Evolutionary conservation across 2,329 filamentous ascomycete species (phyloP).

Genomic region (Chrysoporthe austroafricana): DNA sequence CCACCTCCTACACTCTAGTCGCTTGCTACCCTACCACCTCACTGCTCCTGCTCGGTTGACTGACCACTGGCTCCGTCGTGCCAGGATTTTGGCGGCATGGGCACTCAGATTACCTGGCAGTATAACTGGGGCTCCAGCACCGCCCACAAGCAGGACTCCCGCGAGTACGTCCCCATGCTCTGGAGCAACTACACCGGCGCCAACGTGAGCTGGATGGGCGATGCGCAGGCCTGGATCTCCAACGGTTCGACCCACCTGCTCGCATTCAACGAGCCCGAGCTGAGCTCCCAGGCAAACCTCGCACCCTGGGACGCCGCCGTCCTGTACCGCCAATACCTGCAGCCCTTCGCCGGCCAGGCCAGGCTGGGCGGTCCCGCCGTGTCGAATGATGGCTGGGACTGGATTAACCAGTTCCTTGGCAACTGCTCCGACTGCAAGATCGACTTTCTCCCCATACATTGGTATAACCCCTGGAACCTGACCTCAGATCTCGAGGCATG

Average conservation of each 20-base stretch:
- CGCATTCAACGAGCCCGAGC: constrained; percentile 35
- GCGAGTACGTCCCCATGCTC: constrained; percentile 35
- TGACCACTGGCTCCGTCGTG: not conserved
- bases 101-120: constrained; percentile 33
- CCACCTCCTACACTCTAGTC: not conserved
- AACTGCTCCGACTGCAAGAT: constrained; percentile 47
- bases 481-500: constrained; percentile 48
- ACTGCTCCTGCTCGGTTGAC: too few species aligned
- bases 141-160: constrained; percentile 29
- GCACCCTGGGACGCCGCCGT: constrained; percentile 40
- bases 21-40: not conserved
- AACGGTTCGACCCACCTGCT: constrained; percentile 32
- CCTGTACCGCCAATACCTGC: constrained; percentile 47
- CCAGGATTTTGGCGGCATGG: constrained; percentile 29
- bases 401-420: constrained; percentile 47
- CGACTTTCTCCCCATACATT: constrained; percentile 51
- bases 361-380: constrained; percentile 52
- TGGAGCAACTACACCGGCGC: constrained; percentile 30
- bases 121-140: constrained; percentile 36
- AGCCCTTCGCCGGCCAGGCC: constrained; percentile 47
- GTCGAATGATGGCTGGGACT: constrained; percentile 50
- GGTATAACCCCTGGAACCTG: constrained; percentile 46
- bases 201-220: constrained; percentile 29
- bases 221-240: constrained; percentile 19
- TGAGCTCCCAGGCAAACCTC: constrained; percentile 33